A percentile compares a stretch with the other conserved stretches of the same genome.
These are phyloP conservation scores for Clarireedia monteithiana DNA, from an alignment of 2,329 filamentous ascomycete species.

Conservation along the genomic window DNA sequence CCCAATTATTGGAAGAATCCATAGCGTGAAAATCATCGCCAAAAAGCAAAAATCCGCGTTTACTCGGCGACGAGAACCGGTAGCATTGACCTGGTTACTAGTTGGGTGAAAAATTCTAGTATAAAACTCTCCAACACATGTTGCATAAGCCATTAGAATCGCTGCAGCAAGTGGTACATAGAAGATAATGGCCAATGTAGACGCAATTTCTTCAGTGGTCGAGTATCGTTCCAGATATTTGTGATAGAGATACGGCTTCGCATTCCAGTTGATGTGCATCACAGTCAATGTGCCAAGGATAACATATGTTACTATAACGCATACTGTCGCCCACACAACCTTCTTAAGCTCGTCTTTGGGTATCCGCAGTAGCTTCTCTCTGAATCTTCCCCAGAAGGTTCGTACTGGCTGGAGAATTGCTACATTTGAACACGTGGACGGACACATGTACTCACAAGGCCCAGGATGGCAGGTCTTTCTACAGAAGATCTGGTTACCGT, in stretches of 20 bases:
- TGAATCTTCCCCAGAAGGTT: constrained; percentile 9
- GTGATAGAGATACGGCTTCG: constrained; percentile 11
- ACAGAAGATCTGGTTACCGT: constrained; percentile 8
- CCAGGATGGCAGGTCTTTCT: constrained; percentile 16
- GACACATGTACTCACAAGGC: constrained; percentile 12
- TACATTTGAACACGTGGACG: neutral
- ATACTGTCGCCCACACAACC: neutral
- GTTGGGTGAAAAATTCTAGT: too few species aligned
- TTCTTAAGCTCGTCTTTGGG: neutral
- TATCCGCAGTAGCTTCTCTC: neutral
- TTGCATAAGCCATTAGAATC: neutral
- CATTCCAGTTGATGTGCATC: constrained; percentile 6
- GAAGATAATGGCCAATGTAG: neutral
- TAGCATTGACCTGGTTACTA: too few species aligned
- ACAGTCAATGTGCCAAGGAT: neutral
- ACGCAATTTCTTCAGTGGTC: neutral
- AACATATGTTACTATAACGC: neutral
- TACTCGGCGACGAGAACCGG: neutral
- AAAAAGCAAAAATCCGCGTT: neutral
- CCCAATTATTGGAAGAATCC: constrained; percentile 3
- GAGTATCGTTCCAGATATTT: neutral
- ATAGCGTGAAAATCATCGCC: neutral
- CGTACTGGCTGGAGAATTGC: neutral
- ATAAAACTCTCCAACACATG: neutral
- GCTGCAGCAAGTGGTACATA: neutral